A percentile compares a stretch with the other conserved stretches of the same genome.
Conservation (phyloP, 1,139 yeast genomes). For the Taphrina sp. region DNA sequence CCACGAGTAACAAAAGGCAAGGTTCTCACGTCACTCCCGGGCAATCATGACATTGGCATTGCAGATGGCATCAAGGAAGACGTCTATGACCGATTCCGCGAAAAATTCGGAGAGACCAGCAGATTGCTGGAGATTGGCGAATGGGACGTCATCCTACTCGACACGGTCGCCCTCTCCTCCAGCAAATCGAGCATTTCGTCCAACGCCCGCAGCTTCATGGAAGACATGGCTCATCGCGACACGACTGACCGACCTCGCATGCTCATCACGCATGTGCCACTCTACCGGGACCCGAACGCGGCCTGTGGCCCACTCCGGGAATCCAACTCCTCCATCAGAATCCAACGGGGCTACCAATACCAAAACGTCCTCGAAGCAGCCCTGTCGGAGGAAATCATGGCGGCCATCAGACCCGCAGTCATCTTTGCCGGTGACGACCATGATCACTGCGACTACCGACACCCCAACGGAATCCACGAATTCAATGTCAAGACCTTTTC, state of each 20-base stretch:
- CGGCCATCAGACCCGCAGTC: slow-evolving; percentile 59
- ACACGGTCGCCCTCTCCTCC: slow-evolving; percentile 75
- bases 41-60: slow-evolving; percentile 95
- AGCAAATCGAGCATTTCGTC: slow-evolving; percentile 48
- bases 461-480: slow-evolving; percentile 54
- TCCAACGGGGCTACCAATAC: slow-evolving; percentile 65
- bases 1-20: slow-evolving; percentile 40
- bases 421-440: slow-evolving; percentile 95
- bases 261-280: slow-evolving; percentile 75
- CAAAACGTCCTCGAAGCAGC: slow-evolving; percentile 69
- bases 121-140: slow-evolving; percentile 57
- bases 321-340: slow-evolving; percentile 54
- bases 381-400: slow-evolving; percentile 57
- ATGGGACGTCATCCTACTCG: slow-evolving; percentile 72
- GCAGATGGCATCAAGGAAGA: slow-evolving; percentile 61
- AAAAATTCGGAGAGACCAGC: slow-evolving; percentile 69
- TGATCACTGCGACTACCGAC: slow-evolving; percentile 62
- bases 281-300: slow-evolving; percentile 58
- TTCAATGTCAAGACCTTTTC: slow-evolving; percentile 84
- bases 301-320: slow-evolving; percentile 71
- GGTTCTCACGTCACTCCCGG: slow-evolving; percentile 64
- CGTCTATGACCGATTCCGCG: slow-evolving; percentile 61
- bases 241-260: slow-evolving; percentile 56
- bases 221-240: slow-evolving; percentile 40
- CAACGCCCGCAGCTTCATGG: slow-evolving; percentile 50